phyloP scores from a whole-genome alignment of 2,329 filamentous ascomycete species.

The Colletotrichum orchidophilum region DNA sequence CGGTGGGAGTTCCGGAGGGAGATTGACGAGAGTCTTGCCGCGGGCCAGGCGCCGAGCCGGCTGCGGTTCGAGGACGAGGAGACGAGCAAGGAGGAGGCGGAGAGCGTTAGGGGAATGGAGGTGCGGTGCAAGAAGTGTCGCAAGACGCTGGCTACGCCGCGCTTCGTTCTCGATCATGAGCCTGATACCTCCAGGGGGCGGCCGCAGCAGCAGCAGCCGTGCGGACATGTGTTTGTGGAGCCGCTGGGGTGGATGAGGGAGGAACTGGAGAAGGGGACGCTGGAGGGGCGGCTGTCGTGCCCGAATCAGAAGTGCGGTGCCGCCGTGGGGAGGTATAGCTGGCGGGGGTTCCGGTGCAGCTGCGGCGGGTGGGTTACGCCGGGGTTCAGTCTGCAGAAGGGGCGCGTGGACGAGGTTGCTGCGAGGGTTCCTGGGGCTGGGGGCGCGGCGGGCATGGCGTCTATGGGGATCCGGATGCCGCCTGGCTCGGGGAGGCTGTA shows the following conservation, averaged over 20 bases:
- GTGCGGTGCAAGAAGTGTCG: conserved; percentile 94
- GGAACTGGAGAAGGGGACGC: conserved; percentile 79
- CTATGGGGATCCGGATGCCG: conserved; percentile 64
- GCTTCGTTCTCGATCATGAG: conserved; percentile 74
- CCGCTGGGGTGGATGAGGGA: conserved; percentile 95
- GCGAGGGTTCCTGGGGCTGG: conserved; percentile 37
- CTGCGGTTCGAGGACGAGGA: conserved; percentile 86
- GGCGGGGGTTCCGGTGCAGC: conserved; percentile 94
- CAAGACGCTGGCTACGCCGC: conserved; percentile 63
- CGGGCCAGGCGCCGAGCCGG: conserved; percentile 81
- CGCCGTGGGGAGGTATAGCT: conserved; percentile 91
- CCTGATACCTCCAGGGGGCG: conserved; percentile 36
- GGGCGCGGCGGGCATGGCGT: conserved; percentile 34
- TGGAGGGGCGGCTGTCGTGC: conserved; percentile 87
- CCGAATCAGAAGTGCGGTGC: conserved; percentile 81
- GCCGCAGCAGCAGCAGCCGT: conserved; percentile 48
- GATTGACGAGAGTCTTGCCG: conserved; percentile 68
- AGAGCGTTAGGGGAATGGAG: conserved; percentile 55
- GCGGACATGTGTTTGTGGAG: conserved; percentile 90
- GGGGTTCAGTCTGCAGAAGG: conserved; percentile 85
- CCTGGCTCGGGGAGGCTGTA: conserved; percentile 48
- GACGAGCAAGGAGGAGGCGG: conserved; percentile 37
- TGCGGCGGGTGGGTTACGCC: conserved; percentile 92
- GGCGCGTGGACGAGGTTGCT: conserved; percentile 78
- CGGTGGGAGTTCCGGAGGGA: conserved; percentile 69